phyloP scores from a whole-genome alignment of 164 flowering plant species.

The Buxus sempervirens region DNA sequence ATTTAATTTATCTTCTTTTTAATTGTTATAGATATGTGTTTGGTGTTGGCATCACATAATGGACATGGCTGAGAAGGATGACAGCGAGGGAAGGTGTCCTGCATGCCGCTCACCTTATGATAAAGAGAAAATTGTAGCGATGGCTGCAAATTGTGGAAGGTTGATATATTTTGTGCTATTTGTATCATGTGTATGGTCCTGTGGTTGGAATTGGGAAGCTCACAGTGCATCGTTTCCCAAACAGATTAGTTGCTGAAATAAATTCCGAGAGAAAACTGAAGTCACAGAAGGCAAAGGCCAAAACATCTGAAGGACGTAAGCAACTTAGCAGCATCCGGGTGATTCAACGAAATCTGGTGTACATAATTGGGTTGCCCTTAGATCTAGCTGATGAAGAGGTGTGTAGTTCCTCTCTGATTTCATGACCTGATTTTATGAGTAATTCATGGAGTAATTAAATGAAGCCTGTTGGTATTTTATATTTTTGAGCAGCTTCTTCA shows the following conservation, averaged over 20 bases:
- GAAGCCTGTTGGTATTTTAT: not conserved
- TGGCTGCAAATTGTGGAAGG: constrained; percentile 68
- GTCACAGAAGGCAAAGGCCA: constrained; percentile 70
- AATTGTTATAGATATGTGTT: constrained; percentile 63
- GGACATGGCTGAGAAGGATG: constrained; percentile 95
- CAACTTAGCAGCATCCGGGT: constrained; percentile 64
- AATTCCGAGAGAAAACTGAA: constrained; percentile 63
- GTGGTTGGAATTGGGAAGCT: constrained; percentile 19
- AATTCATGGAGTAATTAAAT: not conserved
- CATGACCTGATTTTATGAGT: not conserved
- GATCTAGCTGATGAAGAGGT: constrained; percentile 94
- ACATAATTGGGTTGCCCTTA: constrained; percentile 68
- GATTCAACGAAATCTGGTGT: constrained; percentile 67
- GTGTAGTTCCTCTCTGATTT: constrained; percentile 10
- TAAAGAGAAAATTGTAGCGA: constrained; percentile 82
- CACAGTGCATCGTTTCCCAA: constrained; percentile 41
- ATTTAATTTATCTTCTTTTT: not conserved
- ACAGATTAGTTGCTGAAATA: constrained; percentile 76
- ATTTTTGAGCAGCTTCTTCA: constrained; percentile 71
- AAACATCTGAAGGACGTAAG: constrained; percentile 62
- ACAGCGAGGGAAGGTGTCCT: constrained; percentile 80
- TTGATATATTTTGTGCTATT: constrained; percentile 6
- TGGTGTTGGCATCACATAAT: constrained; percentile 97
- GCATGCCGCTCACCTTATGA: constrained; percentile 85
- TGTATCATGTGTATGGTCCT: not conserved